Percentiles rank a stretch among this genome's conserved stretches.
Evolutionary conservation across 805 yeast species (phyloP).

Genomic region (Candida koratica): DNA sequence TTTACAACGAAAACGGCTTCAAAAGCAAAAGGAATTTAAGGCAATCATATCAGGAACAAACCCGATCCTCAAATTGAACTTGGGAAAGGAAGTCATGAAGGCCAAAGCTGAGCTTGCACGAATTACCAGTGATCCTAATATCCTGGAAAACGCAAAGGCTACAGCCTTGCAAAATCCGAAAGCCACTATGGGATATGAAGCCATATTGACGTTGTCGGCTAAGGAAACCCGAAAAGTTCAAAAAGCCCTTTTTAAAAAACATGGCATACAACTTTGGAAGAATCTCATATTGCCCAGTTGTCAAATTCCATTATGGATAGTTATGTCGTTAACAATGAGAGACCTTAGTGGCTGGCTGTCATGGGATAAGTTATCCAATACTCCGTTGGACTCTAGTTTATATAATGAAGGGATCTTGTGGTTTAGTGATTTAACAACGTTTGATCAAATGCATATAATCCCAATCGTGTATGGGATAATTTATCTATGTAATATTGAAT

Average conservation of each 20-base stretch:
- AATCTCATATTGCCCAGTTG: slow-evolving; percentile 68
- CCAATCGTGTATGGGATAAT: slow-evolving; percentile 71
- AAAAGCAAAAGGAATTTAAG: slow-evolving; percentile 64
- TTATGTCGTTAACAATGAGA: slow-evolving; percentile 71
- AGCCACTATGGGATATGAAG: slow-evolving; percentile 63
- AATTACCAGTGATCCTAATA: slow-evolving; percentile 14
- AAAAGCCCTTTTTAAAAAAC: slow-evolving; percentile 58
- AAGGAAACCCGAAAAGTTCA: slow-evolving; percentile 80
- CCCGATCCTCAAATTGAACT: slow-evolving; percentile 62
- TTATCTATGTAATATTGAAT: slow-evolving; percentile 75
- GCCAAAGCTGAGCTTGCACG: slow-evolving; percentile 24
- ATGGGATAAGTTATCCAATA: slow-evolving; percentile 38
- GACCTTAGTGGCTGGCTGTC: slow-evolving; percentile 66
- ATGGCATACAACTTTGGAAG: slow-evolving; percentile 78
- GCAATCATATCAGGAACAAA: slow-evolving; percentile 72
- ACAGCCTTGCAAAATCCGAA: slow-evolving; percentile 25
- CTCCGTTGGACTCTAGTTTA: slow-evolving; percentile 48
- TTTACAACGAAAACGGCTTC: slow-evolving; percentile 62
- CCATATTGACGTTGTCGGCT: slow-evolving; percentile 65
- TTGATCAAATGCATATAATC: slow-evolving; percentile 59
- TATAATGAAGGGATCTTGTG: slow-evolving; percentile 56
- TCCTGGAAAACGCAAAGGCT: slow-evolving; percentile 8
- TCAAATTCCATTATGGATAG: slow-evolving; percentile 85
- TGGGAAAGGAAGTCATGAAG: slow-evolving; percentile 46
- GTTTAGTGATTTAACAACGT: slow-evolving; percentile 54